Conservation (phyloP, 2,329 filamentous ascomycete species). For the Ceratocystis papillata region DNA sequence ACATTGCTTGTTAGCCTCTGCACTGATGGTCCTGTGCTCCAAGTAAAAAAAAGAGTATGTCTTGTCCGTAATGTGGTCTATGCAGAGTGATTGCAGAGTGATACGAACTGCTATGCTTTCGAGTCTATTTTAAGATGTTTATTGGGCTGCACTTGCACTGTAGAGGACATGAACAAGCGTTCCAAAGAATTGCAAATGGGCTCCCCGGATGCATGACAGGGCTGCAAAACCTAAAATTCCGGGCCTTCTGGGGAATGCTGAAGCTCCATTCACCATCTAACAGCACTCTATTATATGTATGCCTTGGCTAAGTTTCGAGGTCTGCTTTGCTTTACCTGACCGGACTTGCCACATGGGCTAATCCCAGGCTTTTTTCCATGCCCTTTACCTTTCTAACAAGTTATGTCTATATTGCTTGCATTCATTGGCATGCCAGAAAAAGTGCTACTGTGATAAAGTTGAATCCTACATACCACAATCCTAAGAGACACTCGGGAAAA, state of each 20-base stretch:
- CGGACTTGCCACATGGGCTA: neutral
- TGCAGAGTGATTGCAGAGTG: conserved; percentile 2
- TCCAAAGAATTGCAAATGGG: neutral
- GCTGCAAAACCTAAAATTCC: neutral
- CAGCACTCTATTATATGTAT: neutral
- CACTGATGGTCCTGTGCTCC: neutral
- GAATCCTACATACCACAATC: conserved; percentile 1
- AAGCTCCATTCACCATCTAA: neutral
- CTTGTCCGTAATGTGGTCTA: neutral
- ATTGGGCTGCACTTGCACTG: neutral
- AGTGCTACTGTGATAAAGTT: neutral
- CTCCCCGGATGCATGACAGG: neutral
- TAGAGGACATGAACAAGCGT: neutral
- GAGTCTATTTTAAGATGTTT: neutral
- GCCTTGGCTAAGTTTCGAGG: neutral
- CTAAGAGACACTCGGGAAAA: neutral
- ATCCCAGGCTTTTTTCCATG: neutral
- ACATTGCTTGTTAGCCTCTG: conserved; percentile 3
- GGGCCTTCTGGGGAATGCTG: neutral
- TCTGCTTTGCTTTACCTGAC: neutral
- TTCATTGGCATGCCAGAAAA: conserved; percentile 3
- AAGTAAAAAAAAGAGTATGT: neutral
- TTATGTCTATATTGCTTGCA: neutral
- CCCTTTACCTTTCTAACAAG: no score
- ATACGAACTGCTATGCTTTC: neutral